Evolutionary conservation across 345 rosid genomes (phyloP), one percentile per base, ranked within the genome.

Genomic region (Draba incana): DNA sequence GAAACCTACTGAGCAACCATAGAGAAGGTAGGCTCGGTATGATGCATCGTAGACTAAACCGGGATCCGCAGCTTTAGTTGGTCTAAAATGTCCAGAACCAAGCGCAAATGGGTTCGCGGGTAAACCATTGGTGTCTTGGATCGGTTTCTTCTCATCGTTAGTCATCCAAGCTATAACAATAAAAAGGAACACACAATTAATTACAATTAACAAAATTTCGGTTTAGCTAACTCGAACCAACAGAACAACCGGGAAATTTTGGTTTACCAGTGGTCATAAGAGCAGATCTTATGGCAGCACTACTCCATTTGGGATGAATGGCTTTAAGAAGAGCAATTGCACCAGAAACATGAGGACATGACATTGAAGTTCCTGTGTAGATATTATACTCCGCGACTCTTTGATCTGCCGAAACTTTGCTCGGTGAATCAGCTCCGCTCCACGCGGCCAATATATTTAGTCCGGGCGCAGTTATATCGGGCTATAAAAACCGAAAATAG

Each of bases 271-370:
- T 77, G 38, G 81, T 77, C 74, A 77, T 72, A 41, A 77, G 65
- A 47, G 98, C 92, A 16, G 98, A 90, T 82, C 92, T 78, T 73
- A 93, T 79, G 10, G 97, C 97, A 31, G 97, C 94, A 53, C 80
- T 70, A 82, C 92, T 93, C 97, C 98, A 93, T 2, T 68, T 38
- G 0, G 96, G 97, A 57, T 90, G 88, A 16, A 84, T 74, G 24
- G 94, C 89, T 80, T 64, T 87, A 55, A 90, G 86, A 54, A 90
- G 94, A 12, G 89, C 88, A 8, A 84, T 88, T 5, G 79, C 78
- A 24, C 83, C 98, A 9, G 96, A 80, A 23, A 90, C 96, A 78
- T 93, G 98, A 68, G 98, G 97, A 71, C 86, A 80, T 58, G 98
- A 74, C 98, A 93, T 93, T 2, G 98, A 93, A 71, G 98, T 93